These are phyloP conservation scores for Barnettozyma pratensis DNA, from an alignment of 805 yeast species.

Conservation along the genomic window DNA sequence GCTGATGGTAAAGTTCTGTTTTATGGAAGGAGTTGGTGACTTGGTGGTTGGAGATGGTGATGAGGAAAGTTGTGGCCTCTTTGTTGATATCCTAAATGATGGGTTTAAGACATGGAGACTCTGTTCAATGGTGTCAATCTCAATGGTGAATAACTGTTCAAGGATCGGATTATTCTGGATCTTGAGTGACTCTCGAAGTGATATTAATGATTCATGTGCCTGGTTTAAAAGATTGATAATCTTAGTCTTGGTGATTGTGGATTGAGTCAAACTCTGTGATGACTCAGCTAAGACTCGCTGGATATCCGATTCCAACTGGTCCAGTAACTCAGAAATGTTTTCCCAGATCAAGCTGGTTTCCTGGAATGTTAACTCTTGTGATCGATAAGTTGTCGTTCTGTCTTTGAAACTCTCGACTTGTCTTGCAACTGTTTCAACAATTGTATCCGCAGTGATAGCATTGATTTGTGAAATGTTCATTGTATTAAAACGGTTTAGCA, in stretches of 20 bases:
- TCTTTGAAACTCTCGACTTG: slow-evolving; percentile 20
- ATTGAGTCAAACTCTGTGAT: not conserved
- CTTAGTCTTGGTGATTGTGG: slow-evolving; percentile 1
- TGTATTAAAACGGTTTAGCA: not conserved
- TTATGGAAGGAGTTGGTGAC: not conserved
- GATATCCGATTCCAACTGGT: slow-evolving; percentile 15
- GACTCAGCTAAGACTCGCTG: not conserved
- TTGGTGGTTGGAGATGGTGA: not conserved
- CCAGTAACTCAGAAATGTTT: slow-evolving; percentile 13
- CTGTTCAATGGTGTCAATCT: slow-evolving; percentile 13
- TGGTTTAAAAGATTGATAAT: slow-evolving; percentile 1
- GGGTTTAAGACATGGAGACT: slow-evolving; percentile 16
- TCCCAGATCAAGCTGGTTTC: slow-evolving; percentile 21
- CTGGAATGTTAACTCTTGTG: slow-evolving; percentile 10
- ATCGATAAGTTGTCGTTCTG: slow-evolving; percentile 4
- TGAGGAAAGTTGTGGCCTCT: not conserved
- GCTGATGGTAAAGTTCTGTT: not conserved
- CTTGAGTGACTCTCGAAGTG: slow-evolving; percentile 3
- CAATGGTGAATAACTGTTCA: slow-evolving; percentile 14
- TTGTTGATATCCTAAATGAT: not conserved
- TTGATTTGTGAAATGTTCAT: not conserved
- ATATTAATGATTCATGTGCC: slow-evolving; percentile 1
- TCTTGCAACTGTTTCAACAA: slow-evolving; percentile 17
- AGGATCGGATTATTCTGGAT: slow-evolving; percentile 10
- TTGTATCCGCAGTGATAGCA: slow-evolving; percentile 6